Evolutionary conservation across 306 rosid genomes (phyloP), one percentile per base, ranked within the genome.

Genomic region (Sechiopsis laciniata): DNA sequence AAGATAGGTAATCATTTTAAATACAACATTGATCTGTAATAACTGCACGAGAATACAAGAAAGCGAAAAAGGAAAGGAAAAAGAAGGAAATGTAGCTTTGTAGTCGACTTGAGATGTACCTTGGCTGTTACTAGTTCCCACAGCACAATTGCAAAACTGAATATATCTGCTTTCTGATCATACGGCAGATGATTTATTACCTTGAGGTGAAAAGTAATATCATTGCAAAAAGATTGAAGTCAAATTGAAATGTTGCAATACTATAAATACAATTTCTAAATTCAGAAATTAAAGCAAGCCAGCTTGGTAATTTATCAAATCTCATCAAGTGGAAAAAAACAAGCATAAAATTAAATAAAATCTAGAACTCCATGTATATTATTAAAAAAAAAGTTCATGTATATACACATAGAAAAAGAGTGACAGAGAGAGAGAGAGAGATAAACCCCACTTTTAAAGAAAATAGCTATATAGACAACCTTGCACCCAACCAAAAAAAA

Each of bases 51-150:
- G 10, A 16, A 22, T 19, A 46, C 15, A 72, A 46, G 46, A 37
- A 37, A 52, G 14, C 46, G 35, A 71, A 20, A 61, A 53, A 52
- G 14, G 55, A 58, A 75, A n/a, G 4, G 22, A 21, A 46, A 76
- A 74, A 55, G 71, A 73, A 79, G 14, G 53, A 71, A 74, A 68
- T 8, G 50, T 29, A 16, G 71, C 26, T 22, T 73, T 61, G 13
- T 73, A 16, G 46, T 81, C 35, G 10, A 54, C 75, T 12, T 74
- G 61, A 68, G 78, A 22, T 75, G 72, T 79, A 91, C 99, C 97
- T 95, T 91, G 62, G 92, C 97, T 59, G 99, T 91, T 81, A 91
- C 88, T 59, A 95, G 88, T 87, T 95, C 99, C 99, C 99, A 95
- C 54, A 95, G 83, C 67, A 95, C 99, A 79, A 95, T 89, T 22